These are phyloP conservation scores for Pichiaceae sp. DNA, from an alignment of 1,139 yeast genomes.

Conservation along the genomic window DNA sequence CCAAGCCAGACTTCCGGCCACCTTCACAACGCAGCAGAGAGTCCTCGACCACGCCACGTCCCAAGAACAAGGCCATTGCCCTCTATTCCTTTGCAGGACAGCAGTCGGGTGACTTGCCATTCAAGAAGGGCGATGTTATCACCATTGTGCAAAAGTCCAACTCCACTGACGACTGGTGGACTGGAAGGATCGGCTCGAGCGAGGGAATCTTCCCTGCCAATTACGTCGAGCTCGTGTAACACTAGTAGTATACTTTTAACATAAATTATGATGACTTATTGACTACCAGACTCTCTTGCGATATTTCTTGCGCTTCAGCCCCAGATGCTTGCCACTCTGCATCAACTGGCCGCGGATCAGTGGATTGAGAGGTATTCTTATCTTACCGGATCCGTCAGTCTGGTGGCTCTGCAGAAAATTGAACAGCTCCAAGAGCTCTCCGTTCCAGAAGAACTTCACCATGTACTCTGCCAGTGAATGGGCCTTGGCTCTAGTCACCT, in stretches of 20 bases:
- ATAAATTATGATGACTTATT: not conserved
- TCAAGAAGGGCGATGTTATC: constrained; percentile 92
- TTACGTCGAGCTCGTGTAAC: constrained; percentile 73
- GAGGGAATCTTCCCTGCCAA: constrained; percentile 97
- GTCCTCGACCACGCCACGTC: constrained; percentile 26
- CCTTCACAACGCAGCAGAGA: constrained; percentile 15
- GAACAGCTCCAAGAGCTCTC: constrained; percentile 14
- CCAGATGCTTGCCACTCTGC: constrained; percentile 20
- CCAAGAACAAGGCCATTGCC: constrained; percentile 74
- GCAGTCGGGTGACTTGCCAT: constrained; percentile 83
- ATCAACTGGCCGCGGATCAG: constrained; percentile 17
- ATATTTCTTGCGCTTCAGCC: constrained; percentile 15
- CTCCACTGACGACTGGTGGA: constrained; percentile 97
- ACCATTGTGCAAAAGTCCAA: constrained; percentile 78
- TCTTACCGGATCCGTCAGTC: constrained; percentile 4
- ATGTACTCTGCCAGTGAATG: constrained; percentile 21
- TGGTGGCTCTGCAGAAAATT: constrained; percentile 14
- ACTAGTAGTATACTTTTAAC: not conserved
- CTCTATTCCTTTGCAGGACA: constrained; percentile 84
- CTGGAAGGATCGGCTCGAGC: constrained; percentile 74
- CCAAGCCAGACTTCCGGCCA: constrained; percentile 42
- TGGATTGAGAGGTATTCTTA: constrained; percentile 12
- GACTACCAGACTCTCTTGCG: not conserved
- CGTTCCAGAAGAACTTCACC: constrained; percentile 21
- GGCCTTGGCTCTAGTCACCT: constrained; percentile 12